phyloP scores from a whole-genome alignment of 2,329 filamentous ascomycete species.

The Akanthomyces uredinophilus region DNA sequence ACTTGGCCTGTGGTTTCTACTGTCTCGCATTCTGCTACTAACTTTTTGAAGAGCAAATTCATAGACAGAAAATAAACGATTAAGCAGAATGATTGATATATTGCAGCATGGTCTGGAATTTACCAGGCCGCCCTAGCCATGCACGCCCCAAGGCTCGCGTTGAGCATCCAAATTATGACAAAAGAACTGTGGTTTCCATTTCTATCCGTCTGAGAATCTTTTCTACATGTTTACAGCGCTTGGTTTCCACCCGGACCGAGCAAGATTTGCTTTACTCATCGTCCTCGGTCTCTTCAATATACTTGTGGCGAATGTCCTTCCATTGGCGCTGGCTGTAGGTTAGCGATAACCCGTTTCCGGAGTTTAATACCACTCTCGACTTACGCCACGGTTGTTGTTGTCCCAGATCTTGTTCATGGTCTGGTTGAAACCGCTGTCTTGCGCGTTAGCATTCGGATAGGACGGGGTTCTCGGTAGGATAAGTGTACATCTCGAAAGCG shows the following conservation, averaged over 20 bases:
- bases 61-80: neutral
- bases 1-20: no score
- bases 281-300: slow-evolving; percentile 66
- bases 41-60: no score
- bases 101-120: neutral
- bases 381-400: slow-evolving; percentile 82
- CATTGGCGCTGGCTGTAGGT: slow-evolving; percentile 74
- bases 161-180: neutral
- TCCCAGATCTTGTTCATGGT: slow-evolving; percentile 86
- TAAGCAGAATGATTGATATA: neutral
- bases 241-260: slow-evolving; percentile 15
- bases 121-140: neutral
- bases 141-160: neutral
- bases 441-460: slow-evolving; percentile 28
- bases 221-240: slow-evolving; percentile 21
- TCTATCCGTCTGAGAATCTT: slow-evolving; percentile 14
- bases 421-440: slow-evolving; percentile 71
- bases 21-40: no score
- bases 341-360: slow-evolving; percentile 20
- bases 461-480: slow-evolving; percentile 15
- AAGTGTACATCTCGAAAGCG: slow-evolving; percentile 82
- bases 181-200: slow-evolving; percentile 8
- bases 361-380: slow-evolving; percentile 31
- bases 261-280: slow-evolving; percentile 45
- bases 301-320: slow-evolving; percentile 96